phyloP scores from a whole-genome alignment of 768 basidiomycete genomes.

The Mycena filopes region DNA sequence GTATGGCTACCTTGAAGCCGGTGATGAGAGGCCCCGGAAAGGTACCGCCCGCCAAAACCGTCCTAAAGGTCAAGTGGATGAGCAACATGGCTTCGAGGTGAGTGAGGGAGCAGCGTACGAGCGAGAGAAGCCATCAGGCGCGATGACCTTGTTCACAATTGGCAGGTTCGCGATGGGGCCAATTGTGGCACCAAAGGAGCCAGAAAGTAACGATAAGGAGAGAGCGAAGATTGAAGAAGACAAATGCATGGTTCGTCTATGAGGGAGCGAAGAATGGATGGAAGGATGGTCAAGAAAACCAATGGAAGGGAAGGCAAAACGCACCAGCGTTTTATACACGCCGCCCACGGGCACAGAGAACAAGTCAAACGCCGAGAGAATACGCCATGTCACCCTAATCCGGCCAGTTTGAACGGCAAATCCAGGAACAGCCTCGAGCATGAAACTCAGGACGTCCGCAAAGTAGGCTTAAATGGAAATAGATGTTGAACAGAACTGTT shows the following conservation, averaged over 20 bases:
- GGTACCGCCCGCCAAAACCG: slow-evolving; percentile 43
- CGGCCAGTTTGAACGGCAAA: neutral
- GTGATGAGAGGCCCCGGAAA: slow-evolving; percentile 40
- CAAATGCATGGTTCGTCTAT: neutral
- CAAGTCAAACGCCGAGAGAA: neutral
- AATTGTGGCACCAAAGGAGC: slow-evolving; percentile 36
- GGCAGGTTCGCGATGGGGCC: slow-evolving; percentile 47
- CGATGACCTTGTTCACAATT: slow-evolving; percentile 54
- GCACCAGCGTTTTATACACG: neutral
- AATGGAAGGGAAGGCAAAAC: neutral
- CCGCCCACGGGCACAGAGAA: neutral
- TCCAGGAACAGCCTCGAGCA: neutral
- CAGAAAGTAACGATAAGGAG: slow-evolving; percentile 38
- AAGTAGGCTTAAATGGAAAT: neutral
- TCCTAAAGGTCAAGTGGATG: neutral
- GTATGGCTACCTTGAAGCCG: slow-evolving; percentile 43
- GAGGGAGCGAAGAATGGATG: neutral
- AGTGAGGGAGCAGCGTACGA: slow-evolving; percentile 44
- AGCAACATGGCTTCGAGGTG: slow-evolving; percentile 26
- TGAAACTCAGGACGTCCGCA: neutral
- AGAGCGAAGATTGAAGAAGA: neutral
- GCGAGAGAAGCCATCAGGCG: slow-evolving; percentile 55
- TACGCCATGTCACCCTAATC: neutral
- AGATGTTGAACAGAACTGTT: neutral
- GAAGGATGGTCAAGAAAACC: slow-evolving; percentile 4